Evolutionary conservation across 1,284 basidiomycete genomes (phyloP), one percentile per base, ranked within the genome.

Genomic region (Pascua sp.): DNA sequence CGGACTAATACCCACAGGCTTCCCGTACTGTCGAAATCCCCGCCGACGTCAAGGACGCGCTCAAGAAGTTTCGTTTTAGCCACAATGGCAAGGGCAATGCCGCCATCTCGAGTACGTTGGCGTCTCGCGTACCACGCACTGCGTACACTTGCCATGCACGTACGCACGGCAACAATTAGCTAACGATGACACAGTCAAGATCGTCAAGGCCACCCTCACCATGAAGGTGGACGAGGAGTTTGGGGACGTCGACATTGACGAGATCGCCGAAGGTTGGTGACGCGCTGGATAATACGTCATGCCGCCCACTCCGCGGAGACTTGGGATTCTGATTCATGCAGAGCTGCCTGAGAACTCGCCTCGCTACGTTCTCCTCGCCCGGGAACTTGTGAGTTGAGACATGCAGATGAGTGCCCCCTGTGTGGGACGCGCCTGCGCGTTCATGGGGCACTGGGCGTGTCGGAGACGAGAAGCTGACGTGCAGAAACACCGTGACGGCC

Each of bases 341-440:
- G 94, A 95, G 70, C 81, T 97, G 8, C 93, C 93, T 0, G 91
- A 91, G 77, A 90, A 89, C 74, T 84, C 88, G 7, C 93, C 93
- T 11, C 84, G 93, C 65, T 96, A 91, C 72, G 84, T 96, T 47
- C 75, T 97, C 17, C 79, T 89, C 37, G 90, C 90, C 13, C 90
- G 94, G 69, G 87, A 90, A 68, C 82, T 93, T 18, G 77, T 78
- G 41, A 39, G 74, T 62, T 39, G 24, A 32, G 24, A 32, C 24
- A 32, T 32, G 24, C 24, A 32, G 24, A 32, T 32, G 24, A 7
- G 24, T 32, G 24, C 24, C 24, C 24, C 7, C 24, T 32, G 24
- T 32, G 24, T 32, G 24, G 24, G 3, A 3, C 24, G 24, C 24
- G 24, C 24, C 24, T 32, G 24, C 3, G 24, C 24, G 24, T 4